Percentiles rank a stretch among this genome's conserved stretches.
Evolutionary conservation across 805 yeast genomes (phyloP).

Genomic region (Metschnikowia dekortorum): DNA sequence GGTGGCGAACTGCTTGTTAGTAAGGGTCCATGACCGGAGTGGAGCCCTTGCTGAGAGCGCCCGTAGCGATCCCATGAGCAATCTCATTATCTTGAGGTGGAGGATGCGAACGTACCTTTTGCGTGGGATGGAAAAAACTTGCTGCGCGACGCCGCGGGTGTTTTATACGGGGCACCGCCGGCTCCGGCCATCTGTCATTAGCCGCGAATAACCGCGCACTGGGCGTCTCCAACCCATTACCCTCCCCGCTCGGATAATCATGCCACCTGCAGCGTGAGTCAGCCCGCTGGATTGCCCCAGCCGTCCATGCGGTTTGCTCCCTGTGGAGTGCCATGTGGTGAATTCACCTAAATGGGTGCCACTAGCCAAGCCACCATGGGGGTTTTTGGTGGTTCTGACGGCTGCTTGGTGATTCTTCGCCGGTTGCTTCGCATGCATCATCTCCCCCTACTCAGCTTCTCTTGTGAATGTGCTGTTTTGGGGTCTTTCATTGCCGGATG

Average conservation of each 20-base stretch:
- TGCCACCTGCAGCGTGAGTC: neutral
- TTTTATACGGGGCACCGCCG: conserved; percentile 2
- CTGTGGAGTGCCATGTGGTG: too few species aligned
- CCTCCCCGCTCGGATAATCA: neutral
- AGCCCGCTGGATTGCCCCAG: too few species aligned
- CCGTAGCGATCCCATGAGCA: neutral
- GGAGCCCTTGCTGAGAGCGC: neutral
- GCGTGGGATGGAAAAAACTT: neutral
- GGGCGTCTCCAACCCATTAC: neutral
- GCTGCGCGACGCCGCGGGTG: neutral
- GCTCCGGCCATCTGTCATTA: conserved; percentile 7
- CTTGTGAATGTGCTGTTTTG: too few species aligned
- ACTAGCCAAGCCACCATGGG: too few species aligned
- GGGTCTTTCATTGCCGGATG: too few species aligned
- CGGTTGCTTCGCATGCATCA: too few species aligned
- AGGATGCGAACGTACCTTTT: neutral
- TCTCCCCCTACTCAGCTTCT: too few species aligned
- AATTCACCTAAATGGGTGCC: too few species aligned
- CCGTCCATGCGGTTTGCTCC: too few species aligned
- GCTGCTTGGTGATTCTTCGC: too few species aligned
- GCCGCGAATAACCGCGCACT: conserved; percentile 14
- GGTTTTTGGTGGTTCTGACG: too few species aligned
- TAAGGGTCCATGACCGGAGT: neutral
- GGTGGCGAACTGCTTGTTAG: conserved; percentile 16
- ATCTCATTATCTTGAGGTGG: neutral